Base-by-base conservation (phyloP, 768 basidiomycete genomes). In the Hygrocybe punicea region DNA sequence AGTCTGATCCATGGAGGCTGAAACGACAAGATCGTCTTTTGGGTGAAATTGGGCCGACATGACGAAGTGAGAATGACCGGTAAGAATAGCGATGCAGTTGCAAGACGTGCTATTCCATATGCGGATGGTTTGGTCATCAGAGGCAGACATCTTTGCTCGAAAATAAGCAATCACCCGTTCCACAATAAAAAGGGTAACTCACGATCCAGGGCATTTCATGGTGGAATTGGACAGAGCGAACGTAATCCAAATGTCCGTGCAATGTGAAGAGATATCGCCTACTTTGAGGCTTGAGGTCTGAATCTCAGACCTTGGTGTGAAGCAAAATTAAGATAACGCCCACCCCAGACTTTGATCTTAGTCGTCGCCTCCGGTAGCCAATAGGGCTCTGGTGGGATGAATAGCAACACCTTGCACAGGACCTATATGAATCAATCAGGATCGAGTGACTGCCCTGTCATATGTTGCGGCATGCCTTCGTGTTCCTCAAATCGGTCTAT, bases 141-240 rank as follows among this genome's bases (percentile, higher is more conserved):
- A 93, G 53, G 83, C 80, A 8, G 93, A 96, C 60, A 96, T 76
- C 91, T 93, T 69, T 50, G 54, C 46, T 56, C 58, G n/a, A 29
- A 21, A 58, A 14, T 19, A 45, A 59, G 33, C 45, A 53, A 53
- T 55, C 55, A 45, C 19, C 49, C 33, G 29, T 29, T 29, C 29
- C 29, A 29, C 29, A 29, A 57, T 35, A 39, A 57, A 17, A 48
- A 19, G 25, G 24, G 17, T 23, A 19, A 53, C 92, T 77, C 71
- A 97, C 93, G 71, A 98, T 98, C 96, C 96, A 99, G 9, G 96
- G 96, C 88, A 97, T 97, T 72, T 97, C 95, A 65, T 96, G 94
- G 72, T 98, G 96, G 71, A 98, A 98, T 69, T 94, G 94, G 57
- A 97, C 94, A 3, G 94, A 94, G 45, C 97, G 90, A 29, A 99